Evolutionary conservation across 2,329 filamentous ascomycete species (phyloP).

Genomic region (Aspergillus quadrilineatus): DNA sequence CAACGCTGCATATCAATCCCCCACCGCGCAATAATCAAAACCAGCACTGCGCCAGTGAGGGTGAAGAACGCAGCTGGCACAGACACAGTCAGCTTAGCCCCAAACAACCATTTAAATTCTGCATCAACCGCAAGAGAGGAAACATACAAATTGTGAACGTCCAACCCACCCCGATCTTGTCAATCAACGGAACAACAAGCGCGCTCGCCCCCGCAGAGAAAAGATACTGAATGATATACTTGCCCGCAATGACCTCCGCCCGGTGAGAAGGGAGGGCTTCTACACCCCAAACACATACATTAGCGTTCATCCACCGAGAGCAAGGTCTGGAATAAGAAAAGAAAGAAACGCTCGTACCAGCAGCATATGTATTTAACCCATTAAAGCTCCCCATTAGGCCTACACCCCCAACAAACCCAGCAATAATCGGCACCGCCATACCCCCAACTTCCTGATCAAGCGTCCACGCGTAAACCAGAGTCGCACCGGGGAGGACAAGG

Average conservation of each 20-base stretch:
- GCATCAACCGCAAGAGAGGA: not conserved
- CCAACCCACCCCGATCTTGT: slow-evolving; percentile 75
- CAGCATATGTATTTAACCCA: slow-evolving; percentile 67
- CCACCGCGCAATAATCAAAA: slow-evolving; percentile 31
- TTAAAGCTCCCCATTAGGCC: slow-evolving; percentile 74
- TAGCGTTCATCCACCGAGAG: too few species aligned
- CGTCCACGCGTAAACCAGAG: slow-evolving; percentile 68
- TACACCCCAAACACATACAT: too few species aligned
- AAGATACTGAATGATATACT: slow-evolving; percentile 75
- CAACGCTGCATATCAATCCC: slow-evolving; percentile 37
- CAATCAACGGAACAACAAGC: slow-evolving; percentile 68
- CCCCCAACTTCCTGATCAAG: slow-evolving; percentile 57
- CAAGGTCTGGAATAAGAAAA: too few species aligned
- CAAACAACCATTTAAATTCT: not conserved
- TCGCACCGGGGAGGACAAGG: slow-evolving; percentile 58
- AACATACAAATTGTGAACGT: slow-evolving; percentile 67
- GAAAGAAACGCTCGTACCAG: slow-evolving; percentile 1
- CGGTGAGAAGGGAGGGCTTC: slow-evolving; percentile 49
- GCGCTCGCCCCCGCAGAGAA: slow-evolving; percentile 70
- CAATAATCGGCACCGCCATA: slow-evolving; percentile 62
- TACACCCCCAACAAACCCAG: slow-evolving; percentile 70
- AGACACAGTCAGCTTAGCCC: not conserved
- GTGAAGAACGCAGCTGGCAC: slow-evolving; percentile 30
- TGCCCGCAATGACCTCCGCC: slow-evolving; percentile 75
- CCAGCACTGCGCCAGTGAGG: slow-evolving; percentile 28